phyloP scores from a whole-genome alignment of 1,139 yeast genomes.

The Arxiozyma slooffiae region DNA sequence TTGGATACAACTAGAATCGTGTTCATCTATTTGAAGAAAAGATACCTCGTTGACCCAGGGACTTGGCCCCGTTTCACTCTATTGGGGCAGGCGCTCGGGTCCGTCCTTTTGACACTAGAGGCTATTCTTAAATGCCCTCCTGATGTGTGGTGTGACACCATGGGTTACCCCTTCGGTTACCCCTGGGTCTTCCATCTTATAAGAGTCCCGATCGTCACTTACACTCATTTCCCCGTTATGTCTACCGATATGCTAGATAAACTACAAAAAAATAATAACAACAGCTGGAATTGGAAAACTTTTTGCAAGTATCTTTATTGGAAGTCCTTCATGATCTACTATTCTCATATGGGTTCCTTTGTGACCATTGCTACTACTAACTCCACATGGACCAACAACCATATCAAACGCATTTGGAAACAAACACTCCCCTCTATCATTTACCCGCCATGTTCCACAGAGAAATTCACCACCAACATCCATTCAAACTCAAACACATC shows the following conservation, averaged over 20 bases:
- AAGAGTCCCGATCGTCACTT: slow-evolving; percentile 68
- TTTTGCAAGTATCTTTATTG: slow-evolving; percentile 57
- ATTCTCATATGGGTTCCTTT: slow-evolving; percentile 55
- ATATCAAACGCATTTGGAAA: slow-evolving; percentile 56
- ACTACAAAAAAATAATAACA: slow-evolving; percentile 34
- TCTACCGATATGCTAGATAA: slow-evolving; percentile 76
- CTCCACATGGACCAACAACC: slow-evolving; percentile 85
- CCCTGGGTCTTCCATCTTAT: slow-evolving; percentile 48
- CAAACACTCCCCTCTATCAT: slow-evolving; percentile 36
- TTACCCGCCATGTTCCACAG: slow-evolving; percentile 84
- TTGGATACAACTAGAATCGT: slow-evolving; percentile 38
- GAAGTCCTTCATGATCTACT: slow-evolving; percentile 52
- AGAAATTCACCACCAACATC: slow-evolving; percentile 32
- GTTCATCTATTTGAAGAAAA: slow-evolving; percentile 57
- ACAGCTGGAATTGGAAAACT: slow-evolving; percentile 21
- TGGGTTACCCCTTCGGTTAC: slow-evolving; percentile 86
- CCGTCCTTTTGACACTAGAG: slow-evolving; percentile 56
- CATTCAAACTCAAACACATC: neutral
- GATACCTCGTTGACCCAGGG: slow-evolving; percentile 55
- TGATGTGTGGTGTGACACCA: slow-evolving; percentile 88
- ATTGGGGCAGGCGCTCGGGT: slow-evolving; percentile 80
- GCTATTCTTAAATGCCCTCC: slow-evolving; percentile 66
- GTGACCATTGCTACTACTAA: slow-evolving; percentile 65
- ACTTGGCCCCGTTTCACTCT: slow-evolving; percentile 77
- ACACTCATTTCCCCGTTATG: slow-evolving; percentile 90